phyloP scores from a whole-genome alignment of 257 asterid genomes.

The Parsonsia alboflavescens region DNA sequence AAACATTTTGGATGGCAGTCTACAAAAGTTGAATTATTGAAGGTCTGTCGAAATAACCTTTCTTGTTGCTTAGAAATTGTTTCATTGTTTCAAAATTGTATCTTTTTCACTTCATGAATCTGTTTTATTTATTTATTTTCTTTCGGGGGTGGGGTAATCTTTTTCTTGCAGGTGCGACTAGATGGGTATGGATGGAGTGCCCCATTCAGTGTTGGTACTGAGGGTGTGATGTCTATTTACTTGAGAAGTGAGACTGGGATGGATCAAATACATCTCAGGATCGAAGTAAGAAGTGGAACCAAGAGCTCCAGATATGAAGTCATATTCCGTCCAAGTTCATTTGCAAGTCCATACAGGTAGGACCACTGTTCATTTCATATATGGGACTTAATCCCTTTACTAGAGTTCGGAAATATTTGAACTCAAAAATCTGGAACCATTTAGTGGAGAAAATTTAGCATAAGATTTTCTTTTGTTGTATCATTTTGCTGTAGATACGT shows the following conservation, averaged over 20 bases:
- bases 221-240: slow-evolving; percentile 75
- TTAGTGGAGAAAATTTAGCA: background rate
- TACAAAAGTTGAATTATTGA: slow-evolving; percentile 66
- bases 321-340: slow-evolving; percentile 71
- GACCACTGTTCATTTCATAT: slow-evolving; percentile 16
- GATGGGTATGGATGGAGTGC: slow-evolving; percentile 88
- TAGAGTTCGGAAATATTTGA: background rate
- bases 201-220: slow-evolving; percentile 66
- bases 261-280: slow-evolving; percentile 42
- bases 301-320: slow-evolving; percentile 75
- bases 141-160: background rate
- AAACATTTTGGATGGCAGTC: slow-evolving; percentile 78
- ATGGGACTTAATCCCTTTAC: slow-evolving; percentile 3
- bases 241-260: slow-evolving; percentile 58
- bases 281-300: slow-evolving; percentile 87
- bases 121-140: background rate
- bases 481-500: background rate
- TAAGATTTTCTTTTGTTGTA: background rate
- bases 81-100: background rate
- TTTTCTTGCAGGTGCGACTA: slow-evolving; percentile 57
- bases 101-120: background rate
- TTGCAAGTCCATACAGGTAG: slow-evolving; percentile 95
- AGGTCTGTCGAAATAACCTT: slow-evolving; percentile 47
- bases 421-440: slow-evolving; percentile 5
- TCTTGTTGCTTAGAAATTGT: slow-evolving; percentile 11